These are phyloP conservation scores for Mucor indicus DNA, from an alignment of 371 early-diverging fungal species.

Conservation along the genomic window DNA sequence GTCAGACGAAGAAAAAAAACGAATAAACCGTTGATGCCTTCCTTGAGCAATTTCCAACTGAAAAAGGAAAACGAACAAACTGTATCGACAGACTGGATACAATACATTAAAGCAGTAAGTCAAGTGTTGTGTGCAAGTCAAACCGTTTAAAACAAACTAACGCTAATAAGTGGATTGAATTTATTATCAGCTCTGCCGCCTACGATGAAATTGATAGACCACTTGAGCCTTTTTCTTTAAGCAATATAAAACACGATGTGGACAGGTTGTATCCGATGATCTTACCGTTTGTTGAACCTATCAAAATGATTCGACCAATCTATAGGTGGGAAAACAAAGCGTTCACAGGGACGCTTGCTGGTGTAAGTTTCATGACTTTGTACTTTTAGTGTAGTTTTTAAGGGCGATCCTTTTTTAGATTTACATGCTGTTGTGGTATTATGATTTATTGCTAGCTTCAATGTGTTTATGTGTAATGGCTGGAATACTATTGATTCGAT, in stretches of 20 bases:
- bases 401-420: slow-evolving; percentile 18
- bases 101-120: slow-evolving; percentile 24
- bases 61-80: slow-evolving; percentile 5
- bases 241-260: slow-evolving; percentile 27
- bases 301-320: slow-evolving; percentile 17
- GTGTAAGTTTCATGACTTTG: slow-evolving; percentile 18
- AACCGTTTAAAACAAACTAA: background rate
- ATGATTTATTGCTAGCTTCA: slow-evolving; percentile 28
- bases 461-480: slow-evolving; percentile 8
- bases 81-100: slow-evolving; percentile 19
- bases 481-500: slow-evolving; percentile 13
- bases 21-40: slow-evolving; percentile 9
- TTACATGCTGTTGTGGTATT: slow-evolving; percentile 32
- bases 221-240: slow-evolving; percentile 36
- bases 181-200: slow-evolving; percentile 27
- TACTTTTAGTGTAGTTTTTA: too few relatives aligned
- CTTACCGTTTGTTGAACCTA: slow-evolving; percentile 25
- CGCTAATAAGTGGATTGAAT: slow-evolving; percentile 23
- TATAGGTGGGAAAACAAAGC: slow-evolving; percentile 42
- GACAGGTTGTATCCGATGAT: slow-evolving; percentile 34
- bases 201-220: slow-evolving; percentile 30
- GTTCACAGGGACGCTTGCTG: slow-evolving; percentile 21
- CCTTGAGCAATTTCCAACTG: slow-evolving; percentile 13
- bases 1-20: slow-evolving; percentile 13
- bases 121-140: background rate